phyloP scores from a whole-genome alignment of 352 stramenopile genomes.

The Globisporangium cederbergense region DNA sequence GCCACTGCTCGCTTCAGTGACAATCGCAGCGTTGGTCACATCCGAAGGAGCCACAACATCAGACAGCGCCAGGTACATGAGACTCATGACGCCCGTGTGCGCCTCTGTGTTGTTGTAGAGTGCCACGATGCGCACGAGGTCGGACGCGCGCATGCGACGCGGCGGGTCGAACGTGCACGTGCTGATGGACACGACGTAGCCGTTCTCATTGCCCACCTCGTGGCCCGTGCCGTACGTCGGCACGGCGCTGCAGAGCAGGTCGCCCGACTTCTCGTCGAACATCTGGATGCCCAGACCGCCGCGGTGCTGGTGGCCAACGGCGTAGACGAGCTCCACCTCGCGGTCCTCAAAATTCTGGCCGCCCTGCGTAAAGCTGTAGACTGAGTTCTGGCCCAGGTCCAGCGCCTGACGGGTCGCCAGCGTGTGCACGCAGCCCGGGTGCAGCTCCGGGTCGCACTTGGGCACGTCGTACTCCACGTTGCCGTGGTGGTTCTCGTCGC shows the following conservation, averaged over 20 bases:
- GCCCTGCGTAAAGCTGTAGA: constrained; percentile 19
- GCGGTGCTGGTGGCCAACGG: constrained; percentile 76
- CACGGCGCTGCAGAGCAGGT: constrained; percentile 63
- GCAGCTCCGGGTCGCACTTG: constrained; percentile 49
- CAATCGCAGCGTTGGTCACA: constrained; percentile 5
- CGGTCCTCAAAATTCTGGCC: constrained; percentile 26
- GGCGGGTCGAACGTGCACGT: constrained; percentile 75
- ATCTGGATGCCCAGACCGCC: constrained; percentile 67
- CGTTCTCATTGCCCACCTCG: constrained; percentile 62
- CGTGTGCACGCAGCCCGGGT: constrained; percentile 77
- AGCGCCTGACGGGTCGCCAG: constrained; percentile 64
- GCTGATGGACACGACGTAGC: constrained; percentile 70
- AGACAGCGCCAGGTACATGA: constrained; percentile 73
- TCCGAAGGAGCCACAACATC: constrained; percentile 34
- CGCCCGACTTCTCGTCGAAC: constrained; percentile 64
- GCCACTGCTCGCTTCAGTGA: background rate
- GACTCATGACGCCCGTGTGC: constrained; percentile 75
- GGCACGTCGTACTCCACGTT: constrained; percentile 83
- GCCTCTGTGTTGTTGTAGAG: constrained; percentile 80
- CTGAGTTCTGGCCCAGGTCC: constrained; percentile 31
- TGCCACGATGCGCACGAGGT: constrained; percentile 69
- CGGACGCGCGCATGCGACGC: constrained; percentile 59
- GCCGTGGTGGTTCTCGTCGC: constrained; percentile 51
- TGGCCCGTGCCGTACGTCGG: constrained; percentile 59
- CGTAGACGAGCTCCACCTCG: constrained; percentile 80